phyloP scores from a whole-genome alignment of 1,284 basidiomycete genomes.

The Malassezia nana region DNA sequence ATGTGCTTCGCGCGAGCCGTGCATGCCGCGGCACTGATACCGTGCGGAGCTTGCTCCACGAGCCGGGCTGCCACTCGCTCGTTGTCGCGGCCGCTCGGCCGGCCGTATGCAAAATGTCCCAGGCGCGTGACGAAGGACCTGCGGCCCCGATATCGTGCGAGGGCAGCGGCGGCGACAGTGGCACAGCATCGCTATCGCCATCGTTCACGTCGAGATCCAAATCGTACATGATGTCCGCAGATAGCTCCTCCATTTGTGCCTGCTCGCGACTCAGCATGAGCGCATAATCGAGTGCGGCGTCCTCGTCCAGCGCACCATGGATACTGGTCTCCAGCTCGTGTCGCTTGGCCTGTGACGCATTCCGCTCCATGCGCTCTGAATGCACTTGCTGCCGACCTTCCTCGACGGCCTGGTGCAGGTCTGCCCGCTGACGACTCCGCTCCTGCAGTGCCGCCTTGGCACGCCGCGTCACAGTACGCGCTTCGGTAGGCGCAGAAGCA shows the following conservation, averaged over 20 bases:
- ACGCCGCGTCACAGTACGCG: conserved; percentile 3
- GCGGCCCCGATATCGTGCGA: neutral
- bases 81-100: conserved; percentile 11
- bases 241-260: conserved; percentile 13
- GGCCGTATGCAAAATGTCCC: conserved; percentile 35
- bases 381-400: conserved; percentile 49
- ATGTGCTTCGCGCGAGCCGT: conserved; percentile 18
- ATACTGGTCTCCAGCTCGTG: conserved; percentile 53
- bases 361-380: conserved; percentile 58
- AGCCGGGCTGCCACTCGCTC: conserved; percentile 19
- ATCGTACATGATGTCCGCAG: conserved; percentile 15
- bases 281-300: conserved; percentile 68
- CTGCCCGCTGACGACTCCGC: conserved; percentile 28
- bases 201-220: conserved; percentile 4
- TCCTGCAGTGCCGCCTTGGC: conserved; percentile 19
- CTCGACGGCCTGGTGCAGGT: conserved; percentile 36
- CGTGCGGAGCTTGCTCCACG: conserved; percentile 33
- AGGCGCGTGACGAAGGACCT: conserved; percentile 22
- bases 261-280: conserved; percentile 78
- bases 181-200: conserved; percentile 13
- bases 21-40: conserved; percentile 29
- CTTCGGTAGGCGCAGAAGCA: conserved; percentile 28
- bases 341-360: conserved; percentile 52
- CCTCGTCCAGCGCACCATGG: conserved; percentile 64
- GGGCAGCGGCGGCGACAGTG: neutral